Base-by-base conservation (phyloP, 2,329 filamentous ascomycete genomes). In the Nothophoma quercina region DNA sequence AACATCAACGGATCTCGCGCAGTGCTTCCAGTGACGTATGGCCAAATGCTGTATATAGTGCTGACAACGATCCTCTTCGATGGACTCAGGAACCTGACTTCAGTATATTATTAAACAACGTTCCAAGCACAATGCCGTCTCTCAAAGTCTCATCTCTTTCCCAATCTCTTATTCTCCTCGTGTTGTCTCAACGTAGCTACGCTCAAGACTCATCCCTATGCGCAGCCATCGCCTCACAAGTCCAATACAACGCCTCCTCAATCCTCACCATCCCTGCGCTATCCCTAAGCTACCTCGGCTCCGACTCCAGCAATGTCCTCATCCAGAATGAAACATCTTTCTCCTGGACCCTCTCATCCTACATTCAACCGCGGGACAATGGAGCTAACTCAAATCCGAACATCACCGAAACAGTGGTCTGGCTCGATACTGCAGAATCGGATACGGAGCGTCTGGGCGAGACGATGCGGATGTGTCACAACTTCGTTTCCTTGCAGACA, bases 401-500 rank as follows among this genome's bases (percentile, higher is more conserved):
- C 16, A 18, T 18, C 9, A 50, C 46, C 16, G 29, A 38, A 23
- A 38, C 32, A 2, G 16, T 25, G 7, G 18, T 50, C 5, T 50
- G 46, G 46, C 38, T 50, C 7, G 46, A 50, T 15, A 28, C 33
- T 5, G 32, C 23, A 1, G 13, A 13, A 2, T 36, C 46, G 2
- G 22, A 38, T 15, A 21, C 25, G 7, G 18, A 12, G 4, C 38
- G 32, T 7, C 38, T 50, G 9, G 46, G 46, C 1, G n/a, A 18
- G 4, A 23, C 5, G 2, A 32, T 50, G 46, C 30, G 38, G 30
- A 28, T 41, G 25, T 50, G 46, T 32, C 46, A 50, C 32, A 30
- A 23, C 19, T 23, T 35, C 8, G 32, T 50, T 6, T 25, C 46
- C 9, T 25, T 50, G 23, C 46, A 50, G 25, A 2, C 23, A 5